Base-by-base conservation (phyloP, 2,329 filamentous ascomycete species). In the Magnaporthiopsis rhizophila region DNA sequence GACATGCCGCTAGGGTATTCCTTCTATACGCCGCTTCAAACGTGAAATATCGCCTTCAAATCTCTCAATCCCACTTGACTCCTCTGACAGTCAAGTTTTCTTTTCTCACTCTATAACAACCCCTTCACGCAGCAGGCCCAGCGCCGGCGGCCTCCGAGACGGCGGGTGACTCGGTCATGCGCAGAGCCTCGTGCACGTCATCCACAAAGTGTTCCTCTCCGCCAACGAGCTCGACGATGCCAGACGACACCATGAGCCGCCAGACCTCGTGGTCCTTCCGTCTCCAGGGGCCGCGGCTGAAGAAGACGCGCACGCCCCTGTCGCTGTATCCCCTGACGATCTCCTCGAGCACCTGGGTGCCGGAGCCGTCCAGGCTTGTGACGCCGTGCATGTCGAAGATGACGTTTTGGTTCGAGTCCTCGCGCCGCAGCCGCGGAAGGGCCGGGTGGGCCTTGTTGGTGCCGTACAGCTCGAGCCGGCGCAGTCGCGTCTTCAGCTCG, bases 301-400 rank as follows among this genome's bases (percentile, higher is more conserved):
- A 94, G 73, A 90, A 93, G 11, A 95, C 89, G 2, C 86, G 79
- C 1, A 94, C 92, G 0, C 89, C 90, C 5, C 89, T 81, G 45
- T 89, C 83, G n/a, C 88, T 81, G 74, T 98, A 98, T 36, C 81
- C 83, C 61, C 86, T 80, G 21, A 99, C 91, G 69, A 98, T 98
- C 76, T 98, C 95, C 60, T 86, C 84, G 3, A 99, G 80, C 0
- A 98, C 94, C 76, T 98, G 95, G 0, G 91, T 90, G 1, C 94
- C 95, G 0, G 92, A 96, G 7, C 92, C 95, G 73, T 99, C 95
- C 70, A 99, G 87, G 34, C 89, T 90, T 0, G 93, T 97, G 3
- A 99, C 95, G n/a, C 95, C 95, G 70, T 98, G 94, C 9, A 98
- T 92, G 73, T 99, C 95, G 71, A 99, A 98, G 67, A 99, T 92